A percentile compares a stretch with the other conserved stretches of the same genome.
phyloP scores from a whole-genome alignment of 495 filamentous ascomycete genomes.

The Daldinia loculata region DNA sequence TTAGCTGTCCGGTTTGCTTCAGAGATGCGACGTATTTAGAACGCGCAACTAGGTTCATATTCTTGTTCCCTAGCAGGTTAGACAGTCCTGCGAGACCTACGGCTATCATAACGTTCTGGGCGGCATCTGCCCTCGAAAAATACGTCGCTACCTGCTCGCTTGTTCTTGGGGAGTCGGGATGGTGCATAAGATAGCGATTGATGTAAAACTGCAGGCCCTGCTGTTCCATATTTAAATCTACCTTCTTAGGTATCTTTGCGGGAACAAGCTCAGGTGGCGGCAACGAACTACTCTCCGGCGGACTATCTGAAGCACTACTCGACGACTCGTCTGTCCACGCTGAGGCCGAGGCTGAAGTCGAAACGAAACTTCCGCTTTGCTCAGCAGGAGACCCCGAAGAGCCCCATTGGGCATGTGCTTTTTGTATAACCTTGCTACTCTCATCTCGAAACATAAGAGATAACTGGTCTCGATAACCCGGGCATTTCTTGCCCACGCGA shows the following conservation, averaged over 20 bases:
- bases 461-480: constrained; percentile 73
- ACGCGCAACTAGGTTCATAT: constrained; percentile 49
- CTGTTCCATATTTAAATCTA: constrained; percentile 49
- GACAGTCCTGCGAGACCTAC: constrained; percentile 61
- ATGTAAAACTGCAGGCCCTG: constrained; percentile 58
- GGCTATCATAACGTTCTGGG: constrained; percentile 59
- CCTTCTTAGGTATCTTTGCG: constrained; percentile 38
- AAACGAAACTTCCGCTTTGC: constrained; percentile 41
- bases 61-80: constrained; percentile 53
- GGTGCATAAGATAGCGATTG: constrained; percentile 56
- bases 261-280: constrained; percentile 17
- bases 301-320: constrained; percentile 12
- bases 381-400: constrained; percentile 41
- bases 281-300: constrained; percentile 5
- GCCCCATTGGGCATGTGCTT: constrained; percentile 66
- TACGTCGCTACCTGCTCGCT: constrained; percentile 40
- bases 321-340: constrained; percentile 21
- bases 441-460: constrained; percentile 79
- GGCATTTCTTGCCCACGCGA: constrained; percentile 64
- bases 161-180: constrained; percentile 56
- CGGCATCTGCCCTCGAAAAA: constrained; percentile 40
- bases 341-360: constrained; percentile 21
- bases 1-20: constrained; percentile 47
- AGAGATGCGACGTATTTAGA: constrained; percentile 56
- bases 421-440: constrained; percentile 71